Evolutionary conservation across 345 rosid genomes (phyloP).

Genomic region (Lepidium africanum): DNA sequence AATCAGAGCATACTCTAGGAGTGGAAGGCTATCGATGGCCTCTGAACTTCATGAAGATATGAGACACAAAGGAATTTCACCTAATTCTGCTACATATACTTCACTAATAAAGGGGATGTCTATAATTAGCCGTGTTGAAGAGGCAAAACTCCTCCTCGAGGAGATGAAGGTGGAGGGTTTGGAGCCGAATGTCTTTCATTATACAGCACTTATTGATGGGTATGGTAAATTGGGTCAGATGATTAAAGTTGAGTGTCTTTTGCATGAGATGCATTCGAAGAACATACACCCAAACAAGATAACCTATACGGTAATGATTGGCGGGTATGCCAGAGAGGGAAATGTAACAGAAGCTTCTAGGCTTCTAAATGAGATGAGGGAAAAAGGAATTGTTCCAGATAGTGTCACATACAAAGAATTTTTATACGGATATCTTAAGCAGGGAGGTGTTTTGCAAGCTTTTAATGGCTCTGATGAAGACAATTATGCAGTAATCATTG

Average conservation of each 20-base stretch:
- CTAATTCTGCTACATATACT: conserved; percentile 51
- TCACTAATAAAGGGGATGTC: conserved; percentile 66
- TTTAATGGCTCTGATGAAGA: conserved; percentile 57
- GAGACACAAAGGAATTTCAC: conserved; percentile 45
- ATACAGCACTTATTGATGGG: conserved; percentile 68
- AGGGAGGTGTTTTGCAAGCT: conserved; percentile 48
- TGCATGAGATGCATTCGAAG: conserved; percentile 53
- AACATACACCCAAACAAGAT: conserved; percentile 57
- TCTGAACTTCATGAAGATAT: conserved; percentile 52
- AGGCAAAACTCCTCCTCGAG: conserved; percentile 41
- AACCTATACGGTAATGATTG: conserved; percentile 70
- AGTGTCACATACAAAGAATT: conserved; percentile 54
- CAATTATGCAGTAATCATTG: conserved; percentile 52
- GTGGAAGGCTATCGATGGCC: conserved; percentile 47
- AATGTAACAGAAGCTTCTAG: conserved; percentile 51
- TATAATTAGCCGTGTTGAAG: conserved; percentile 44
- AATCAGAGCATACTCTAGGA: conserved; percentile 47
- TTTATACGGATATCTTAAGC: conserved; percentile 48
- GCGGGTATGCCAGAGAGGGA: conserved; percentile 52
- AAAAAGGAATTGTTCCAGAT: conserved; percentile 55
- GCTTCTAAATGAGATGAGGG: conserved; percentile 53
- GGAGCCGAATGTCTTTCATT: conserved; percentile 60
- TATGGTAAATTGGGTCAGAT: conserved; percentile 62
- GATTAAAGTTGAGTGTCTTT: conserved; percentile 41
- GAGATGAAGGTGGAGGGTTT: conserved; percentile 62